These are phyloP conservation scores for Cynara cardunculus DNA, from an alignment of 129 eudicot species.

Conservation along the genomic window DNA sequence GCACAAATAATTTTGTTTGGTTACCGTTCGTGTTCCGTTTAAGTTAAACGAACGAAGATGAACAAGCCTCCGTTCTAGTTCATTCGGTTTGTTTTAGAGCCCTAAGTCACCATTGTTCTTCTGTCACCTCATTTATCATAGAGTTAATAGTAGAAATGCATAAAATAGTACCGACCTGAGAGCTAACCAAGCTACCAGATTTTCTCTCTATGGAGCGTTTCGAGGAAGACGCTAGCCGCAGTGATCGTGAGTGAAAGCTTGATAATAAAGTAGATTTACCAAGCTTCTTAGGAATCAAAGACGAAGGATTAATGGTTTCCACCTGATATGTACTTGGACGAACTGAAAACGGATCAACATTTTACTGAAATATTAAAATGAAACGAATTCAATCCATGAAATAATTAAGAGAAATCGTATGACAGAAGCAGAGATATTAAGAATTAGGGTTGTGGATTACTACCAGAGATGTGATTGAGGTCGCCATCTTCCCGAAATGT, in stretches of 20 bases:
- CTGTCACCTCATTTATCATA: too few species aligned
- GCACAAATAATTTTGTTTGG: too few species aligned
- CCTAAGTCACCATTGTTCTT: too few species aligned
- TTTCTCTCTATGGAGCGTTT: slow-evolving; percentile 20
- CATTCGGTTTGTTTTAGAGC: too few species aligned
- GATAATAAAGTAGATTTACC: slow-evolving; percentile 21
- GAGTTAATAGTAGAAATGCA: neutral
- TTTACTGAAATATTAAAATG: slow-evolving; percentile 46
- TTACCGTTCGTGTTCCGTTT: too few species aligned
- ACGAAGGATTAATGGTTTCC: slow-evolving; percentile 3
- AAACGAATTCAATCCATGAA: neutral
- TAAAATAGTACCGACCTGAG: slow-evolving; percentile 36
- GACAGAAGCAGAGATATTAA: neutral
- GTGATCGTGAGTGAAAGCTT: slow-evolving; percentile 37
- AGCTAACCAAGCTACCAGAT: slow-evolving; percentile 29
- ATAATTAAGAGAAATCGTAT: neutral
- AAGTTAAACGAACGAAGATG: too few species aligned
- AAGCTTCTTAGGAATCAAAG: slow-evolving; percentile 14
- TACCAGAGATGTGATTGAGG: neutral
- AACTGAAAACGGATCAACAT: slow-evolving; percentile 45
- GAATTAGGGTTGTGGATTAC: neutral
- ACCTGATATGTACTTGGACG: slow-evolving; percentile 26
- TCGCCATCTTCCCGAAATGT: neutral
- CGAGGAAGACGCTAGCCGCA: slow-evolving; percentile 36
- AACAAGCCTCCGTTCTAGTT: too few species aligned